phyloP scores from a whole-genome alignment of 2,329 filamentous ascomycete species.

The Verticillium dahliae region DNA sequence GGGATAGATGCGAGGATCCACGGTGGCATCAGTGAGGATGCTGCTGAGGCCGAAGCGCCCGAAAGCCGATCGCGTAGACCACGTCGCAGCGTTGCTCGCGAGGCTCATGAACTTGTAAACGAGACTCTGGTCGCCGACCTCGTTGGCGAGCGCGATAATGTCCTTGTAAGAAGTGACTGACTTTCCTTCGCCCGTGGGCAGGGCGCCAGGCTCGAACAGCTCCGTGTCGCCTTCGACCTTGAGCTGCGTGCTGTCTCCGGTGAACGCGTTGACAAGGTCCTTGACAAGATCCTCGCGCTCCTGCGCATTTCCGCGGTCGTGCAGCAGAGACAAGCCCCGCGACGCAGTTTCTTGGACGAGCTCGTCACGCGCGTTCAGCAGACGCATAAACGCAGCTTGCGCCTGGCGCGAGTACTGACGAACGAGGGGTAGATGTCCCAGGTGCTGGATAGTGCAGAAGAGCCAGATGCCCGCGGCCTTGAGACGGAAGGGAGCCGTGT shows the following conservation, averaged over 20 bases:
- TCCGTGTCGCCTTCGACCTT: slow-evolving; percentile 89
- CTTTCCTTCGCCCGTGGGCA: slow-evolving; percentile 83
- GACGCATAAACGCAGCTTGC: slow-evolving; percentile 80
- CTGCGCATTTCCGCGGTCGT: slow-evolving; percentile 79
- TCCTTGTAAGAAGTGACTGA: slow-evolving; percentile 96
- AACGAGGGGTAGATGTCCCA: slow-evolving; percentile 69
- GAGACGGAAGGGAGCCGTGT: slow-evolving; percentile 80
- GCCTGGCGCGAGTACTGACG: slow-evolving; percentile 69
- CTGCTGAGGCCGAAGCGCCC: slow-evolving; percentile 88
- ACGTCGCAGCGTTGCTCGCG: slow-evolving; percentile 91
- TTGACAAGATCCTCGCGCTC: slow-evolving; percentile 78
- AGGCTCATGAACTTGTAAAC: slow-evolving; percentile 98
- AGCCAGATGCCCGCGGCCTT: slow-evolving; percentile 96
- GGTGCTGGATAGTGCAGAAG: slow-evolving; percentile 84
- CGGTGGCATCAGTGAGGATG: slow-evolving; percentile 79
- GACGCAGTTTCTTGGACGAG: slow-evolving; percentile 94
- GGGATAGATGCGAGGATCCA: slow-evolving; percentile 91
- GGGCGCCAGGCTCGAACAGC: slow-evolving; percentile 82
- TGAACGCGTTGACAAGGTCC: slow-evolving; percentile 85
- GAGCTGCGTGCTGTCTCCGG: slow-evolving; percentile 64
- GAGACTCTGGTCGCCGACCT: slow-evolving; percentile 92
- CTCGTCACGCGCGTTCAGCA: slow-evolving; percentile 84
- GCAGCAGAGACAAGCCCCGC: slow-evolving; percentile 82
- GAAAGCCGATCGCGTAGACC: slow-evolving; percentile 95
- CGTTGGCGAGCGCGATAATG: slow-evolving; percentile 89